Conservation (phyloP, 805 yeast species). For the Tetrapisispora iriomotensis region DNA sequence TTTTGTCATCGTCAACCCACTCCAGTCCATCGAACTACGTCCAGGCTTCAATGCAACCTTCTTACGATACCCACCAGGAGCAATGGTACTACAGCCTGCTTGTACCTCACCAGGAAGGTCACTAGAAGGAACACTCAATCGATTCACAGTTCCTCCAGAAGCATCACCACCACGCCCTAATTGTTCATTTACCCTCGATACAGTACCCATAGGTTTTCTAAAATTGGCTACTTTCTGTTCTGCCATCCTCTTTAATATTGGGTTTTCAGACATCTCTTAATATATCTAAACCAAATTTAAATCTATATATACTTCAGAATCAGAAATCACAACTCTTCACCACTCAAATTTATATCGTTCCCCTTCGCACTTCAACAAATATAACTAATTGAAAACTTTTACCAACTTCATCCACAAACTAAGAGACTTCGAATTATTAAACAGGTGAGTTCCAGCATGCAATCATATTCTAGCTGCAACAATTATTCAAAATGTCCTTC, state of each 20-base stretch:
- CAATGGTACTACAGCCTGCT: slow-evolving; percentile 13
- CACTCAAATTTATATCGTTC: no score
- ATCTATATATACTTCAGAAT: no score
- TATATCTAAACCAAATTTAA: no score
- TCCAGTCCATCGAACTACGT: slow-evolving; percentile 28
- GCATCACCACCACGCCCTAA: neutral
- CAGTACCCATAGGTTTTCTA: neutral
- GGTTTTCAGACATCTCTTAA: slow-evolving; percentile 1
- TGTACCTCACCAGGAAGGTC: slow-evolving; percentile 1
- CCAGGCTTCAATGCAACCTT: slow-evolving; percentile 31
- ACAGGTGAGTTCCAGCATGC: neutral
- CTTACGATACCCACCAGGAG: slow-evolving; percentile 17
- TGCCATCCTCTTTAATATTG: neutral
- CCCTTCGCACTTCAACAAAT: no score
- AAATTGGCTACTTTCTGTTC: neutral
- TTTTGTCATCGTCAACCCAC: slow-evolving; percentile 10
- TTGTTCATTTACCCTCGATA: neutral
- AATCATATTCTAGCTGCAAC: no score
- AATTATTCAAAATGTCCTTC: no score
- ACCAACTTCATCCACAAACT: neutral
- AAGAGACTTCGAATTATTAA: neutral
- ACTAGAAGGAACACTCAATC: neutral
- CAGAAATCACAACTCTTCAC: no score
- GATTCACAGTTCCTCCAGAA: no score
- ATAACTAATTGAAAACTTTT: neutral